Evolutionary conservation across 768 basidiomycete genomes (phyloP).

Genomic region (Hortiboletus campestris): DNA sequence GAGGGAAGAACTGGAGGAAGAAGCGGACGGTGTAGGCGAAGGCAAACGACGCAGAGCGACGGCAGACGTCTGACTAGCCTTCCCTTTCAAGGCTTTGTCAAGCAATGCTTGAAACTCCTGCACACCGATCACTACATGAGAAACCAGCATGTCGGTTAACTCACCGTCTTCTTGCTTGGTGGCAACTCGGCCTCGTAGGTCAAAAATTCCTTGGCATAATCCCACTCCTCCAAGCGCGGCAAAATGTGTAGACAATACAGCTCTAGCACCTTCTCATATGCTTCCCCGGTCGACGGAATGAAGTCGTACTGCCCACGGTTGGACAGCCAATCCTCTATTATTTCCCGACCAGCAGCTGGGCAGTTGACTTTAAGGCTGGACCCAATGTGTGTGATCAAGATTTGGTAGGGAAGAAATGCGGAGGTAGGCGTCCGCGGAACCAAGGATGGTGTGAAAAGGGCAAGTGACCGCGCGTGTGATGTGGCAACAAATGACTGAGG

Average conservation of each 20-base stretch:
- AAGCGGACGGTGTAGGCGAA: constrained; percentile 54
- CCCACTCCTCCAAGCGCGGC: constrained; percentile 75
- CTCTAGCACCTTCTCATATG: constrained; percentile 74
- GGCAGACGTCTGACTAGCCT: constrained; percentile 14
- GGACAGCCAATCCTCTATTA: constrained; percentile 80
- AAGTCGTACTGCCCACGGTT: constrained; percentile 43
- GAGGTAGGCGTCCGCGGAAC: constrained; percentile 40
- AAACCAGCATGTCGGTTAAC: constrained; percentile 6
- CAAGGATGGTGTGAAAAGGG: constrained; percentile 60
- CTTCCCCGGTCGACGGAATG: constrained; percentile 40
- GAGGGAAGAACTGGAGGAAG: constrained; percentile 61
- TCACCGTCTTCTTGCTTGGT: constrained; percentile 50
- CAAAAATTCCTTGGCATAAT: constrained; percentile 74
- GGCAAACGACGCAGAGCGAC: constrained; percentile 33
- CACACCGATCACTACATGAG: constrained; percentile 5
- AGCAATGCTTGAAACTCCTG: constrained; percentile 35
- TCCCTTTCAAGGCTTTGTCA: constrained; percentile 32
- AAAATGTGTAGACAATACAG: constrained; percentile 73
- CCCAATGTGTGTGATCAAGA: constrained; percentile 68
- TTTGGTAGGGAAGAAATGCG: constrained; percentile 63
- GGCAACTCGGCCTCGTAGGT: constrained; percentile 68
- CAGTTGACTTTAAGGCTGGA: constrained; percentile 67
- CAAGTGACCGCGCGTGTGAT: constrained; percentile 62
- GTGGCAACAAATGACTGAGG: constrained; percentile 56
- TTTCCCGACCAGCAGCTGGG: constrained; percentile 56